Conservation (phyloP, 2,329 filamentous ascomycete species). For the Elsinoe ampelina region DNA sequence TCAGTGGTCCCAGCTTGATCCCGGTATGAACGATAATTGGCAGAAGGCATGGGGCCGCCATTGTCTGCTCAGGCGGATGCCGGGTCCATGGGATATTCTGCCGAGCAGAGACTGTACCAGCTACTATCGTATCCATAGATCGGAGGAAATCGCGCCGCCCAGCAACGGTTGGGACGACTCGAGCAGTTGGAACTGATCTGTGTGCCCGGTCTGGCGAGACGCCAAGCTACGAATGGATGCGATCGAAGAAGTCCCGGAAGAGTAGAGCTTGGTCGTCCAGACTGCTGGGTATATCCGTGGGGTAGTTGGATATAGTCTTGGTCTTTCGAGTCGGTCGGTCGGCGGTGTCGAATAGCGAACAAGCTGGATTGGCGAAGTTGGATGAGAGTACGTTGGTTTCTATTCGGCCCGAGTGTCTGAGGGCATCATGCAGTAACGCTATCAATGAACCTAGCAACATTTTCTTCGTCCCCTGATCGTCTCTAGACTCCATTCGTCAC, state of each 20-base stretch:
- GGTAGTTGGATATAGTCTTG: too few species aligned
- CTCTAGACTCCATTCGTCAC: slow-evolving; percentile 9
- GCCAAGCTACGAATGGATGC: too few species aligned
- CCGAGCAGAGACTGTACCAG: background rate
- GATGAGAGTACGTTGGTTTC: background rate
- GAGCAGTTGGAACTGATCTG: too few species aligned
- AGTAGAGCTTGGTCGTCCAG: too few species aligned
- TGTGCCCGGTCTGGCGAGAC: too few species aligned
- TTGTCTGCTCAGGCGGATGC: background rate
- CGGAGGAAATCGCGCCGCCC: background rate
- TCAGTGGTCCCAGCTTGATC: background rate
- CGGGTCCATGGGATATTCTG: background rate
- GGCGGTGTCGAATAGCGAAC: background rate
- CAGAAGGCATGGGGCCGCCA: background rate
- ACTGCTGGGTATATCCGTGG: too few species aligned
- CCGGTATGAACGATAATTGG: background rate
- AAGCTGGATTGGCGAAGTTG: background rate
- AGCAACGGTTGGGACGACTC: background rate
- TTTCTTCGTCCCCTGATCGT: background rate
- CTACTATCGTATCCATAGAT: background rate
- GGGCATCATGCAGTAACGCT: slow-evolving; percentile 11
- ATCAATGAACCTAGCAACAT: slow-evolving; percentile 11
- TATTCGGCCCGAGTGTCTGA: background rate
- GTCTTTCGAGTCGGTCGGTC: background rate
- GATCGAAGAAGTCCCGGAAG: too few species aligned